phyloP scores from a whole-genome alignment of 1,284 basidiomycete species.

The Ceratobasidium sp. region DNA sequence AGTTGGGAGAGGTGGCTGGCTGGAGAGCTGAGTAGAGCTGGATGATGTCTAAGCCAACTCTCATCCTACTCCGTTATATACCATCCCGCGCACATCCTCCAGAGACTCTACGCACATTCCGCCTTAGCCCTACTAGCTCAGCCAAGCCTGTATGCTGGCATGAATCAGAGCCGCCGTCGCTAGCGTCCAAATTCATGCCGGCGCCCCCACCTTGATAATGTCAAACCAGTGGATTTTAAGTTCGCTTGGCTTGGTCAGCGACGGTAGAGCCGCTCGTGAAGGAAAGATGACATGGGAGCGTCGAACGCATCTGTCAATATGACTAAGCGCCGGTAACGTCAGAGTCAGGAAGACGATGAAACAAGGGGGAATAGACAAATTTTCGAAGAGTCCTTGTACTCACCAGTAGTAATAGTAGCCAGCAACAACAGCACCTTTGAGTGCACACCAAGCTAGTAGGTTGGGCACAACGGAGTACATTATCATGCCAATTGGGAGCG shows the following conservation, averaged over 20 bases:
- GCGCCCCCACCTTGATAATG: background rate
- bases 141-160: background rate
- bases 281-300: background rate
- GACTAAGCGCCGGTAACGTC: constrained; percentile 1
- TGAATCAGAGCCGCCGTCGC: background rate
- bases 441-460: background rate
- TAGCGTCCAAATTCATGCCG: background rate
- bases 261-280: constrained; percentile 4
- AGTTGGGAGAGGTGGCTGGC: constrained; percentile 2
- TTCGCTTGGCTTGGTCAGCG: background rate
- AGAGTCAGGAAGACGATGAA: background rate
- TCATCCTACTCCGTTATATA: background rate
- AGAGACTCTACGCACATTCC: background rate
- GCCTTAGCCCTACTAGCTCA: background rate
- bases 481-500: background rate
- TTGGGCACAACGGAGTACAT: background rate
- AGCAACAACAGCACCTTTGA: too few species aligned
- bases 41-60: background rate
- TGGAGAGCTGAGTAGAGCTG: constrained; percentile 22
- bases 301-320: background rate
- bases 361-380: too few species aligned
- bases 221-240: background rate
- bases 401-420: too few species aligned
- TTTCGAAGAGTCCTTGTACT: too few species aligned
- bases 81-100: too few species aligned